phyloP scores from a whole-genome alignment of 768 basidiomycete genomes.

The Boletellus ananas region DNA sequence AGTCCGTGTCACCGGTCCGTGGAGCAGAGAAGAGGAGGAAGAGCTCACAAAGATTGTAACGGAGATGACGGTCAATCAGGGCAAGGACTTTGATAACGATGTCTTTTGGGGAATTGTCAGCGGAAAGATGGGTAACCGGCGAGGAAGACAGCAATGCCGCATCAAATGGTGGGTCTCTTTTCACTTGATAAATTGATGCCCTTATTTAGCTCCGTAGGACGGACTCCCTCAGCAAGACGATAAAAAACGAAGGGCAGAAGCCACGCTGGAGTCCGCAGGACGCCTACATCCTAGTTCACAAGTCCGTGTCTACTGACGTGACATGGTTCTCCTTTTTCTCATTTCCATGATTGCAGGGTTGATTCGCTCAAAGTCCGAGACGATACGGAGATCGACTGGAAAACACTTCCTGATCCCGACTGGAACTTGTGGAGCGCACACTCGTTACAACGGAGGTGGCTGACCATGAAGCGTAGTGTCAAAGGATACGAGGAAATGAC shows the following conservation, averaged over 20 bases:
- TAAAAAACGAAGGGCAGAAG: conserved; percentile 68
- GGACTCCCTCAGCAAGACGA: conserved; percentile 65
- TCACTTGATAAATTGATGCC: not conserved
- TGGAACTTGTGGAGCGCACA: conserved; percentile 89
- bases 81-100: conserved; percentile 72
- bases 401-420: conserved; percentile 61
- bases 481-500: conserved; percentile 80
- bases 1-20: conserved; percentile 59
- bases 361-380: conserved; percentile 71
- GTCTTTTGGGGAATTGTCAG: conserved; percentile 82
- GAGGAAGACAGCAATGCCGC: conserved; percentile 80
- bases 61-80: conserved; percentile 67
- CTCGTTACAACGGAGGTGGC: conserved; percentile 73
- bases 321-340: not conserved
- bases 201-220: conserved; percentile 46
- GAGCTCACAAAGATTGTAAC: conserved; percentile 70
- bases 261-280: conserved; percentile 75
- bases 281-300: conserved; percentile 77
- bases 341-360: conserved; percentile 43
- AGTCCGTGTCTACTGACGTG: conserved; percentile 38
- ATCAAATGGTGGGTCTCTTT: conserved; percentile 68
- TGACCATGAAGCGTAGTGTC: conserved; percentile 72
- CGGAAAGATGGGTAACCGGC: conserved; percentile 69
- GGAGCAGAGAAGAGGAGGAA: conserved; percentile 80
- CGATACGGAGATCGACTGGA: conserved; percentile 87